Conservation (phyloP, 169 alveolate genomes). For the Eimeria necatrix region DNA sequence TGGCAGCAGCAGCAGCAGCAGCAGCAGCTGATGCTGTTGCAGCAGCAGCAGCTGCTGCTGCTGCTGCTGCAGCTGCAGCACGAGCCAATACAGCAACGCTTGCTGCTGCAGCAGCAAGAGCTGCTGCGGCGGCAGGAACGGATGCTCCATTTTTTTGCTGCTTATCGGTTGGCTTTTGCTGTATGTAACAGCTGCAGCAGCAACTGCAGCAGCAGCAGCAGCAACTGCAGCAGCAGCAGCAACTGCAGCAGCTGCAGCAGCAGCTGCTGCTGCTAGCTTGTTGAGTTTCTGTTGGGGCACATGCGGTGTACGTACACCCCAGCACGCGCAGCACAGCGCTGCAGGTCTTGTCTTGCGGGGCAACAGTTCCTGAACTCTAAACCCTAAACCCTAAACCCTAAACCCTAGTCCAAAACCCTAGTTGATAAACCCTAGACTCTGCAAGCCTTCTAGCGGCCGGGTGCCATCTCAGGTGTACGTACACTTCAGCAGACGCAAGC, state of each 20-base stretch:
- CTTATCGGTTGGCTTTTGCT: neutral
- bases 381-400: constrained; percentile 8
- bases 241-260: constrained; percentile 8
- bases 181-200: neutral
- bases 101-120: constrained; percentile 4
- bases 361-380: neutral
- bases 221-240: constrained; percentile 5
- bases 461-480: too few species aligned
- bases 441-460: neutral
- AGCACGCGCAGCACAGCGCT: too few species aligned
- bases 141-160: neutral
- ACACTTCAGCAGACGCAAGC: too few species aligned
- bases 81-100: too few species aligned
- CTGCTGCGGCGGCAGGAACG: neutral
- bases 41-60: constrained; percentile 3
- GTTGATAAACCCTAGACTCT: neutral
- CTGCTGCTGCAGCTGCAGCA: constrained; percentile 3
- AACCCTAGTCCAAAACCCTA: neutral
- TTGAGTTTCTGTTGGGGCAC: constrained; percentile 77
- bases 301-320: constrained; percentile 83
- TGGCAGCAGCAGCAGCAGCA: neutral
- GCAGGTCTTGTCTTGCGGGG: too few species aligned
- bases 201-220: neutral
- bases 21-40: neutral
- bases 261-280: constrained; percentile 22